Conservation (phyloP, 2,329 filamentous ascomycete genomes). For the Raffaelea albimanens region DNA sequence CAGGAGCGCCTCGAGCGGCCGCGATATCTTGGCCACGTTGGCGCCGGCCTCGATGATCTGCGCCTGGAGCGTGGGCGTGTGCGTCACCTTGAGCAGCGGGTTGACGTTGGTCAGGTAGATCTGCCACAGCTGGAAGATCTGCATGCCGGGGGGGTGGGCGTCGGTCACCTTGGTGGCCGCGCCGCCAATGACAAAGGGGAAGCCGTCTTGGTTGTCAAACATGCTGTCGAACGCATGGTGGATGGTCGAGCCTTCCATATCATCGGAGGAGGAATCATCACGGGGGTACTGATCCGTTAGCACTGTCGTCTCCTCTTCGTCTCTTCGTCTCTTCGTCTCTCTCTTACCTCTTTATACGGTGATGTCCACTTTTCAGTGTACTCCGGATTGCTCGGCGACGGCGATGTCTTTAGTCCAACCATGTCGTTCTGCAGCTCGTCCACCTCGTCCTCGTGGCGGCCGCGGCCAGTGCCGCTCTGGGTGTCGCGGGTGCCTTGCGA, state of each 20-base stretch:
- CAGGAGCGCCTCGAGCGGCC: slow-evolving; percentile 56
- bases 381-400: slow-evolving; percentile 31
- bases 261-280: slow-evolving; percentile 41
- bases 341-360: slow-evolving; percentile 39
- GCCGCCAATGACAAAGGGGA: slow-evolving; percentile 46
- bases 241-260: slow-evolving; percentile 43
- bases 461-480: background rate
- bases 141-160: slow-evolving; percentile 44
- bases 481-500: background rate
- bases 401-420: slow-evolving; percentile 43
- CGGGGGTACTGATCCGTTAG: background rate
- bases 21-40: slow-evolving; percentile 42
- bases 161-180: slow-evolving; percentile 31
- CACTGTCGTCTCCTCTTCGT: background rate
- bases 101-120: slow-evolving; percentile 62
- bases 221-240: slow-evolving; percentile 51
- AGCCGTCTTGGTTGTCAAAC: slow-evolving; percentile 46
- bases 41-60: slow-evolving; percentile 53
- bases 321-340: background rate
- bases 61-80: slow-evolving; percentile 55
- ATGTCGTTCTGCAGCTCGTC: slow-evolving; percentile 48
- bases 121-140: slow-evolving; percentile 59
- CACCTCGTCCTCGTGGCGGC: slow-evolving; percentile 34
- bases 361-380: slow-evolving; percentile 14
- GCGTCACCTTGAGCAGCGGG: slow-evolving; percentile 58